These are phyloP conservation scores for Lactarius sanguifluus DNA, from an alignment of 768 basidiomycete genomes.

Conservation along the genomic window DNA sequence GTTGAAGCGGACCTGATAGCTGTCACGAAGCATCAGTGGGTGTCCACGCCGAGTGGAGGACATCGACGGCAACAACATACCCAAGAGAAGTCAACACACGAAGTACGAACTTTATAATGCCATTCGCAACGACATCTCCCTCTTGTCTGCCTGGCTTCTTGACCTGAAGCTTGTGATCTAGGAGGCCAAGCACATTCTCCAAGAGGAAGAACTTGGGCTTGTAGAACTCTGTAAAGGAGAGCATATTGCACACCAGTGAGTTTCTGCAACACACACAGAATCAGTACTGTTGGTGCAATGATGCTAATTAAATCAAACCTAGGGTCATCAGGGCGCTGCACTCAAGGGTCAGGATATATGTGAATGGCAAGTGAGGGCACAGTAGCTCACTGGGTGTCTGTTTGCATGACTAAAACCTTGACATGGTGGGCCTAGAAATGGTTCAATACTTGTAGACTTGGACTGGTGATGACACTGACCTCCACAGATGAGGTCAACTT, in stretches of 20 bases:
- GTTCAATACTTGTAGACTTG: not conserved
- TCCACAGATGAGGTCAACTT: constrained; percentile 73
- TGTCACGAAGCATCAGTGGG: constrained; percentile 28
- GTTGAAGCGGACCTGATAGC: constrained; percentile 68
- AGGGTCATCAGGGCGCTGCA: constrained; percentile 57
- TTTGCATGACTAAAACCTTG: constrained; percentile 71
- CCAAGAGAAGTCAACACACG: constrained; percentile 61
- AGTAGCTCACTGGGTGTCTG: constrained; percentile 49
- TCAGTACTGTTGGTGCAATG: not conserved
- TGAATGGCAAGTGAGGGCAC: not conserved
- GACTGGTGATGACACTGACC: constrained; percentile 42
- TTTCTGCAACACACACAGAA: constrained; percentile 42
- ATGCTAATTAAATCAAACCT: constrained; percentile 39
- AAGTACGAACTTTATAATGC: constrained; percentile 66
- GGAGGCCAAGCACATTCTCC: constrained; percentile 69
- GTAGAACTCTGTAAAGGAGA: constrained; percentile 67
- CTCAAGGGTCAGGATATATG: constrained; percentile 1
- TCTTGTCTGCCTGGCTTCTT: constrained; percentile 35
- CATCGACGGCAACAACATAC: constrained; percentile 39
- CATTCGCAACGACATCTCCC: constrained; percentile 46
- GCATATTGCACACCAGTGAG: constrained; percentile 66
- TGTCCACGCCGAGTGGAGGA: not conserved
- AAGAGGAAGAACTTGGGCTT: constrained; percentile 62
- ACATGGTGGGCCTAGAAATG: constrained; percentile 63
- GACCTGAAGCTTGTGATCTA: constrained; percentile 51